Conservation (phyloP, 2,329 filamentous ascomycete species). For the Fusarium avenaceum region DNA sequence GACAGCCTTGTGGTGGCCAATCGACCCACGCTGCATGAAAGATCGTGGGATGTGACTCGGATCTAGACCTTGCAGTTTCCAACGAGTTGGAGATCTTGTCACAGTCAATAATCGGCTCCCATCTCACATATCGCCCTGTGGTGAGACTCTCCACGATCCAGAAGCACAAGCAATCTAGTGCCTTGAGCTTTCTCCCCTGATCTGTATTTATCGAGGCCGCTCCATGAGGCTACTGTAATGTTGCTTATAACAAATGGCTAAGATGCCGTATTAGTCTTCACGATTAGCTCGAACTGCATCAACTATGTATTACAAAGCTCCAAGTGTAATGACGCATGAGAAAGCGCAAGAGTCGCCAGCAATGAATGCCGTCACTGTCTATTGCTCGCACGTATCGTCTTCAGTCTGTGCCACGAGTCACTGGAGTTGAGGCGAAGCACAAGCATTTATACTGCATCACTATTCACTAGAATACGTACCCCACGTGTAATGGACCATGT, state of each 20-base stretch:
- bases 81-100: constrained; percentile 10
- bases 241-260: constrained; percentile 8
- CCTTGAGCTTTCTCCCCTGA: background rate
- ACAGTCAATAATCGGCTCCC: background rate
- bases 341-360: background rate
- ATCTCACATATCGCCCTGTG: background rate
- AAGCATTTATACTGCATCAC: background rate
- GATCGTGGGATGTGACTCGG: constrained; percentile 3
- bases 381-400: constrained; percentile 1
- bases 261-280: constrained; percentile 10
- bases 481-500: background rate
- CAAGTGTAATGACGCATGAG: background rate
- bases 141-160: background rate
- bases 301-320: background rate
- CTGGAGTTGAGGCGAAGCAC: constrained; percentile 5
- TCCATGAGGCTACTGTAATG: constrained; percentile 7
- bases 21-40: background rate
- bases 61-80: constrained; percentile 16
- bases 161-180: constrained; percentile 5
- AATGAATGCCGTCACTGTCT: background rate
- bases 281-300: background rate
- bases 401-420: background rate
- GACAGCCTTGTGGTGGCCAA: constrained; percentile 3
- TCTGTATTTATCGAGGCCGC: constrained; percentile 5
- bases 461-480: background rate